These are phyloP conservation scores for Colletotrichum plurivorum DNA, from an alignment of 2,329 filamentous ascomycete genomes.

Conservation along the genomic window DNA sequence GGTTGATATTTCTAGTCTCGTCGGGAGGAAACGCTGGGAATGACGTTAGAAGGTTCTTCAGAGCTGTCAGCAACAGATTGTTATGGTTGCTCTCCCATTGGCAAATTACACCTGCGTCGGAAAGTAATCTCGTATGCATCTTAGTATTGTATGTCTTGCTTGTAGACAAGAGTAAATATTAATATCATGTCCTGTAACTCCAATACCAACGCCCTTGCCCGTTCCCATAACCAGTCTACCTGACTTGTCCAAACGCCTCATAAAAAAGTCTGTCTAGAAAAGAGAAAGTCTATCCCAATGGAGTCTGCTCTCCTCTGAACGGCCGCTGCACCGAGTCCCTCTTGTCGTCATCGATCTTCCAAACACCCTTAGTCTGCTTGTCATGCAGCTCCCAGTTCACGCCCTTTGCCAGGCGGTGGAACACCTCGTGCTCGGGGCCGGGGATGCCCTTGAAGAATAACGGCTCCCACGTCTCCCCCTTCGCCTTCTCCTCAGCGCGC, in stretches of 20 bases:
- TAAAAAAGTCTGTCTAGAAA: too few relatives aligned
- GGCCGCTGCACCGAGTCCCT: slow-evolving; percentile 47
- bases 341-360: slow-evolving; percentile 49
- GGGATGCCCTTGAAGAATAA: slow-evolving; percentile 50
- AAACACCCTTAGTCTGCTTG: slow-evolving; percentile 56
- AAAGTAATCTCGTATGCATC: too few relatives aligned
- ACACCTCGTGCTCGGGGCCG: slow-evolving; percentile 48
- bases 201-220: too few relatives aligned
- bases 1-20: background rate
- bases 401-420: slow-evolving; percentile 49
- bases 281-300: slow-evolving; percentile 44
- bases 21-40: too few relatives aligned
- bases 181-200: too few relatives aligned
- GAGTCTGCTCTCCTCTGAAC: slow-evolving; percentile 51
- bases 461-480: slow-evolving; percentile 58
- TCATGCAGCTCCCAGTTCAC: slow-evolving; percentile 48
- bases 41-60: too few relatives aligned
- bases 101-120: too few relatives aligned
- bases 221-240: background rate
- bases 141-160: too few relatives aligned
- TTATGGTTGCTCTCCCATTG: too few relatives aligned
- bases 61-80: too few relatives aligned
- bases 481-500: slow-evolving; percentile 75
- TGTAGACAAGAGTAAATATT: too few relatives aligned
- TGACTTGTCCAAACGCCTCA: background rate